Evolutionary conservation across 495 filamentous ascomycete species (phyloP).

Genomic region (Lineolata rhizophorae): DNA sequence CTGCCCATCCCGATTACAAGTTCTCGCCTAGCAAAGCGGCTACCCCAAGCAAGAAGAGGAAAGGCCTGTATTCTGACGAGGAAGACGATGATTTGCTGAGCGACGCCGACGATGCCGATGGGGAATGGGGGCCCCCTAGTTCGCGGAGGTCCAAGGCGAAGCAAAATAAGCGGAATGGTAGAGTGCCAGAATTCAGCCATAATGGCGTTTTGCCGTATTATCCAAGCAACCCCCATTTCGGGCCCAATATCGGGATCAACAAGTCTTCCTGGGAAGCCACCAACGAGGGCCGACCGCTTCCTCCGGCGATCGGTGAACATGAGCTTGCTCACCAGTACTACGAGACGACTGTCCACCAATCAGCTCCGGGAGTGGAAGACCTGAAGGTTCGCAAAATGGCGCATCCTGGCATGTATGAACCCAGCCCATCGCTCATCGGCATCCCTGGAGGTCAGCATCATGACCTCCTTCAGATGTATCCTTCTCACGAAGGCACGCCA

Average conservation of each 20-base stretch:
- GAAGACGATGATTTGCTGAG: constrained; percentile 7
- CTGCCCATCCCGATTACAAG: constrained; percentile 82
- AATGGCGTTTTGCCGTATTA: not conserved
- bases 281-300: constrained; percentile 37
- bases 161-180: constrained; percentile 4
- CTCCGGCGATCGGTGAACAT: constrained; percentile 27
- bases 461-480: constrained; percentile 24
- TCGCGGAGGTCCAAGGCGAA: constrained; percentile 3
- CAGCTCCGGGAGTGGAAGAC: too few species aligned
- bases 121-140: constrained; percentile 12
- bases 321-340: too few species aligned
- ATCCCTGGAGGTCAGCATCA: constrained; percentile 32
- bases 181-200: constrained; percentile 1
- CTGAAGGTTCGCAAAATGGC: too few species aligned
- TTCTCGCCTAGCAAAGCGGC: constrained; percentile 66
- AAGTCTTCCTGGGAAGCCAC: constrained; percentile 36
- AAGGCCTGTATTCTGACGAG: constrained; percentile 16
- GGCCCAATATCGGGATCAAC: constrained; percentile 13
- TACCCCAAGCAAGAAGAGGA: constrained; percentile 27
- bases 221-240: constrained; percentile 4
- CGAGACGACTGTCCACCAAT: too few species aligned
- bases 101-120: constrained; percentile 13
- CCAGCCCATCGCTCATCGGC: constrained; percentile 12
- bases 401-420: not conserved
- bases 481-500: constrained; percentile 8